Base-by-base conservation (phyloP, 2,329 filamentous ascomycete species). In the Fusarium sp. region DNA sequence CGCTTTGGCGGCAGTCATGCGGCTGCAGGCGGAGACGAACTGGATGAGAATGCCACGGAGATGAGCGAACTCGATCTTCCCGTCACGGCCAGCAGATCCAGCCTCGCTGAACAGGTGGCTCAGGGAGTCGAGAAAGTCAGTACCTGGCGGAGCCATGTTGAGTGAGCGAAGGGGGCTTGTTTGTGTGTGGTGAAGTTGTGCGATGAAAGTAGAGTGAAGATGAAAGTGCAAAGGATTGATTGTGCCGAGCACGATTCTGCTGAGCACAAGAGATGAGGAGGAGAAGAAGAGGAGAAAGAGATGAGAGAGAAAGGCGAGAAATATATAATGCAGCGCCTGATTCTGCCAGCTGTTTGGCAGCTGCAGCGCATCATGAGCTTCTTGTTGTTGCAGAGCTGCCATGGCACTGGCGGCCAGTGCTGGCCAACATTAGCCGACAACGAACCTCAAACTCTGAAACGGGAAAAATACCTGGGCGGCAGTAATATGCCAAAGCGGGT, bases 31-130 rank as follows among this genome's bases (percentile, higher is more conserved):
- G 2, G 51, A 9, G 29, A 79, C 31, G 14, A 64, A 74, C 29
- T 60, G 27, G 31, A 79, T 22, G 4, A 79, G 64, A 10, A 16
- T 38, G 3, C 62, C 7, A 24, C 69, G 63, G 5, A 78, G 27
- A 14, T 66, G 46, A 2, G 44, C 6, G 17, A 79, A 78, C 33
- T 78, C 73, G 20, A 55, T 35, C 0, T 60, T 7, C 9, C 49
- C 53, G 17, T 60, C 44, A 29, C 61, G 71, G 2, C 61, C 53
- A 1, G 66, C 64, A 7, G 24, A 9, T 12, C 57, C 61, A 16
- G 71, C 69, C 61, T 79, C 77, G n/a, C 49, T 17, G n/a, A 79
- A 79, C 12, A 79, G 40, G 0, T 40, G 10, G 9, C 38, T 40
- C 6, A 79, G 33, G 2, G 67, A 77, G 0, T 44, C 40, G 22